phyloP scores from a whole-genome alignment of 1,284 basidiomycete genomes.

The Moesziomyces parantarcticus region DNA sequence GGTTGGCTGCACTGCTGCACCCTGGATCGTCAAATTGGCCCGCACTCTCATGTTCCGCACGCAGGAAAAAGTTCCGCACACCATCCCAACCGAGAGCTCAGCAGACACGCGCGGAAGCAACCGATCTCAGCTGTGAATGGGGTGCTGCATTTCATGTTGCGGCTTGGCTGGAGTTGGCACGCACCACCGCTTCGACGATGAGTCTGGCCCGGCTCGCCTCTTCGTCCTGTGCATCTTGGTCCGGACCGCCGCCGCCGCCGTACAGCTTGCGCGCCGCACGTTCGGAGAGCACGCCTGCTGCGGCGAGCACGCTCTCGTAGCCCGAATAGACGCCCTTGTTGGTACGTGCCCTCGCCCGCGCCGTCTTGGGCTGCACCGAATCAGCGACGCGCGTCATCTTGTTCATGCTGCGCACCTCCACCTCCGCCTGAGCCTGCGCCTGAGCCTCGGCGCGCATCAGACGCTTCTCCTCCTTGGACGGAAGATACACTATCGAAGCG shows the following conservation, averaged over 20 bases:
- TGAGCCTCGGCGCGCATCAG: slow-evolving; percentile 36
- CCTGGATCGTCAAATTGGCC: no score
- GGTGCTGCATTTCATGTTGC: no score
- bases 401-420: slow-evolving; percentile 27
- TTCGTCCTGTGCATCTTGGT: neutral
- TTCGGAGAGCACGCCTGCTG: slow-evolving; percentile 40
- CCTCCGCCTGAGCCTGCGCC: slow-evolving; percentile 13
- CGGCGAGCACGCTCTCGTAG: slow-evolving; percentile 38
- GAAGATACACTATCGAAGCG: slow-evolving; percentile 29
- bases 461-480: slow-evolving; percentile 40
- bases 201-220: slow-evolving; percentile 17
- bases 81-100: no score
- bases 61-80: no score
- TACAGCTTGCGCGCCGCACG: slow-evolving; percentile 24
- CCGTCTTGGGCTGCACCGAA: slow-evolving; percentile 38
- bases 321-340: slow-evolving; percentile 21
- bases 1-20: no score
- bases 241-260: neutral
- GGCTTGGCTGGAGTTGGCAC: no score
- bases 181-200: slow-evolving; percentile 43
- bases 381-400: slow-evolving; percentile 49
- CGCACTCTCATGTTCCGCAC: no score
- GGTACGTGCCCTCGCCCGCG: slow-evolving; percentile 31
- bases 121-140: no score
- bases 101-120: no score